phyloP scores from a whole-genome alignment of 1,284 basidiomycete genomes.

The Cutaneotrichosporon sp. region DNA sequence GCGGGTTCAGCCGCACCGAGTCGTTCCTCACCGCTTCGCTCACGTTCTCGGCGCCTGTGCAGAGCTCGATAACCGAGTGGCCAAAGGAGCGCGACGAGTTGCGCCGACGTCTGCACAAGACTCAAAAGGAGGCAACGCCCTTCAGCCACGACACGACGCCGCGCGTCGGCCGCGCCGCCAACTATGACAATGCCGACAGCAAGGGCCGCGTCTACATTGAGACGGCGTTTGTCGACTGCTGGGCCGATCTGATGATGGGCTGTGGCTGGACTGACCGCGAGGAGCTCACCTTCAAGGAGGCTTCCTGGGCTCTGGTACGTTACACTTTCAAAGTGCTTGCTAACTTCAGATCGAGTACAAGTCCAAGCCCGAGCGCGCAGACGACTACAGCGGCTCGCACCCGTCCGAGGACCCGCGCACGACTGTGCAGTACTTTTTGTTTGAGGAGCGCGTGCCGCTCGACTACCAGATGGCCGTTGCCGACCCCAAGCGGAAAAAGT shows the following conservation, averaged over 20 bases:
- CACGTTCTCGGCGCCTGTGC: constrained; percentile 68
- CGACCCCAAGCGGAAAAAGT: constrained; percentile 47
- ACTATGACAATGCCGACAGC: constrained; percentile 43
- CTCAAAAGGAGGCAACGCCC: constrained; percentile 67
- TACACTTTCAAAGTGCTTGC: constrained; percentile 3
- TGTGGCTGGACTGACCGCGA: constrained; percentile 70
- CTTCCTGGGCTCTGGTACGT: constrained; percentile 84
- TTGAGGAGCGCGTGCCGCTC: constrained; percentile 79
- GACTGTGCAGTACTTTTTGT: constrained; percentile 62
- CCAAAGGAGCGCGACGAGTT: constrained; percentile 67
- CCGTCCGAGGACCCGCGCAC: constrained; percentile 52
- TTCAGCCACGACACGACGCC: constrained; percentile 83
- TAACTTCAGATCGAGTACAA: constrained; percentile 69
- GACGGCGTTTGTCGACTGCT: constrained; percentile 79
- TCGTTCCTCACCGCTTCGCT: constrained; percentile 67
- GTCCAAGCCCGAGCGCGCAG: constrained; percentile 9
- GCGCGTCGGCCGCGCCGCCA: constrained; percentile 49
- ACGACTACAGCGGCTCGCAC: constrained; percentile 17
- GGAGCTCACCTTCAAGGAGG: constrained; percentile 71
- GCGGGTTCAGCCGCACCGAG: constrained; percentile 71
- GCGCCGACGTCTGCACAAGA: constrained; percentile 70
- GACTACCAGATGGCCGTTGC: constrained; percentile 75
- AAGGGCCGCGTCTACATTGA: constrained; percentile 66
- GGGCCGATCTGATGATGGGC: constrained; percentile 75
- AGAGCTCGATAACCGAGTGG: constrained; percentile 63